Conservation (phyloP, 768 basidiomycete genomes). For the Lactarius hatsudake region DNA sequence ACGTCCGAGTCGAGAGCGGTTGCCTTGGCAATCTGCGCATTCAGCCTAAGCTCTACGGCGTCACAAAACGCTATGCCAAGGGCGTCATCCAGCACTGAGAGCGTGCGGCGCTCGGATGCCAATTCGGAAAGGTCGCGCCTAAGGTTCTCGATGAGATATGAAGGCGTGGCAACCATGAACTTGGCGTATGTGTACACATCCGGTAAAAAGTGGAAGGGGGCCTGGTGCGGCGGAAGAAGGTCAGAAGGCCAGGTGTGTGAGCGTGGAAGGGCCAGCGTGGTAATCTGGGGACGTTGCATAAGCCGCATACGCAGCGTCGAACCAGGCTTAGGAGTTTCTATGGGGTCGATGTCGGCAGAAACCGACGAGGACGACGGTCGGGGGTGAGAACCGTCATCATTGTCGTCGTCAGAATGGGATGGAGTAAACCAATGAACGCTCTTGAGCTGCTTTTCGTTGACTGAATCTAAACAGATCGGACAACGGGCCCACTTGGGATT, state of each 20-base stretch:
- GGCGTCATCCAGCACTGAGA: slow-evolving; percentile 68
- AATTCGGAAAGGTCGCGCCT: slow-evolving; percentile 71
- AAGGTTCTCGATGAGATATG: slow-evolving; percentile 75
- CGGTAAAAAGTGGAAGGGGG: slow-evolving; percentile 94
- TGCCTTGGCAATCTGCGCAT: slow-evolving; percentile 78
- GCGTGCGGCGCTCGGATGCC: slow-evolving; percentile 59
- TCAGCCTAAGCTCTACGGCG: slow-evolving; percentile 70
- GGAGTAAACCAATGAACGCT: slow-evolving; percentile 87
- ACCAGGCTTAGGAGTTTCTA: slow-evolving; percentile 48
- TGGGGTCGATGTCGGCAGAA: slow-evolving; percentile 38
- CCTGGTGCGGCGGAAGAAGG: slow-evolving; percentile 84
- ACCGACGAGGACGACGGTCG: slow-evolving; percentile 49
- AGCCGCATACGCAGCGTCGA: slow-evolving; percentile 79
- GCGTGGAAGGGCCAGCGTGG: slow-evolving; percentile 90
- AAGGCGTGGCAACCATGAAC: slow-evolving; percentile 95
- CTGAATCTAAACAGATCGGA: slow-evolving; percentile 94
- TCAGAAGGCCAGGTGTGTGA: slow-evolving; percentile 94
- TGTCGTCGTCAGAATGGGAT: slow-evolving; percentile 36
- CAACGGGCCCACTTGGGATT: slow-evolving; percentile 86
- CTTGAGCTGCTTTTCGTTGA: slow-evolving; percentile 88
- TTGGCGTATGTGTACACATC: slow-evolving; percentile 85
- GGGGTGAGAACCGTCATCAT: slow-evolving; percentile 31
- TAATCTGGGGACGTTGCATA: slow-evolving; percentile 90
- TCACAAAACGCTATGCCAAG: slow-evolving; percentile 79
- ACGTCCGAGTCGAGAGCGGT: slow-evolving; percentile 65